Percentiles rank a stretch among this genome's conserved stretches.
Conservation (phyloP, 352 stramenopile genomes). For the Globisporangium paroecandrum region DNA sequence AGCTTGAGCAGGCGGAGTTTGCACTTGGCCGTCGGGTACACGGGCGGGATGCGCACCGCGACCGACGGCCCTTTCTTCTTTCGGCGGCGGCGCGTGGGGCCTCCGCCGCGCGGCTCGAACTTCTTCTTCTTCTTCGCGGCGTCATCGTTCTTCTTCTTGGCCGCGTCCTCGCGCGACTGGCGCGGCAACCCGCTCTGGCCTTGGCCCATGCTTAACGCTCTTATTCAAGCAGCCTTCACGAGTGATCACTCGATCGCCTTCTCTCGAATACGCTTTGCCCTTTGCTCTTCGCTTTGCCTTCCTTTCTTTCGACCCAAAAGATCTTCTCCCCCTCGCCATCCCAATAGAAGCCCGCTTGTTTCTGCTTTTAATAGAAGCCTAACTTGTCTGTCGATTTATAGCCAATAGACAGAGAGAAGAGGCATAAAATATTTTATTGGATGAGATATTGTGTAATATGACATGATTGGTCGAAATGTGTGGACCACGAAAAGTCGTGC, state of each 20-base stretch:
- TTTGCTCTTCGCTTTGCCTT: not conserved
- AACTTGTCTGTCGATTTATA: not conserved
- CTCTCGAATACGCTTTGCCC: not conserved
- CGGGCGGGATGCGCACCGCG: constrained; percentile 86
- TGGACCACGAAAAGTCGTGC: not conserved
- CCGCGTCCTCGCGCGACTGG: constrained; percentile 71
- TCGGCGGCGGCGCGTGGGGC: constrained; percentile 84
- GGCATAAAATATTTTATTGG: not conserved
- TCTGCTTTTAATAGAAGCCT: not conserved
- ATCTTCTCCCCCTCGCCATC: constrained; percentile 1
- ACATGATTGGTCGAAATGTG: not conserved
- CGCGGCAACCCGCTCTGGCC: constrained; percentile 82
- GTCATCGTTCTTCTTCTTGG: constrained; percentile 90
- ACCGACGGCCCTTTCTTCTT: constrained; percentile 92
- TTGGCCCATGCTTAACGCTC: constrained; percentile 59
- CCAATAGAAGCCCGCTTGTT: not conserved
- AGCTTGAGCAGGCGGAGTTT: constrained; percentile 99
- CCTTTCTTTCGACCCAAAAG: constrained; percentile 5
- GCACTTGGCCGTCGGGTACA: constrained; percentile 98
- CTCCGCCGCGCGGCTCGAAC: constrained; percentile 85
- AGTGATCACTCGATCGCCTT: not conserved
- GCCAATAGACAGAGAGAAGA: not conserved
- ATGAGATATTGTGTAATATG: not conserved
- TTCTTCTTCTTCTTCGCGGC: constrained; percentile 94
- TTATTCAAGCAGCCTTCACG: constrained; percentile 1